Evolutionary conservation across 306 rosid genomes (phyloP), one percentile per base, ranked within the genome.

Genomic region (Corylus avellana): DNA sequence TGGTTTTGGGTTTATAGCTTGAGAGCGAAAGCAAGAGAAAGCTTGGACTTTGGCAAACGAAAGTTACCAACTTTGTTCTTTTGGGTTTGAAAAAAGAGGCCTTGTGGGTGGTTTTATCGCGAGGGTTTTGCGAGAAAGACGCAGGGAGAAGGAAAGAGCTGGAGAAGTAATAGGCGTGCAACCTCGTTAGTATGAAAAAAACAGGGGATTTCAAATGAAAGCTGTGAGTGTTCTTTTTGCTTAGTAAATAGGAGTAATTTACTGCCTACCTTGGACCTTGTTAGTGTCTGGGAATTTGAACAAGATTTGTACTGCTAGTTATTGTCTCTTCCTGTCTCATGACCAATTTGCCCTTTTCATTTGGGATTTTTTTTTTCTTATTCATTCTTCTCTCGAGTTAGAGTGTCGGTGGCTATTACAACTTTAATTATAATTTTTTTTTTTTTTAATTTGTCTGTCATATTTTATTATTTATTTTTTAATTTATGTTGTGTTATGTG

Each of bases 131-230:
- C 2, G 18, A 55, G 77, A 71, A 64, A 57, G 74, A 59, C 77
- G 73, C 79, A 67, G 25, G 48, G 82, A 4, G 81, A 59, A 74
- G 14, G 46, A 58, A 39, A 73, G 75, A 78, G 75, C 37, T 66
- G 64, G 81, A 79, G 78, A 74, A 75, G 83, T 71, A 47, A 4
- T 37, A 83, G 86, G 97, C 94, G 96, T 89, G 98, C 92, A 86
- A 86, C 98, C 93, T 94, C 98, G 97, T 89, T 88, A 85, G 84
- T 69, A 37, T 97, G 72, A 88, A 85, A 49, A 75, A 84, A 82
- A 93, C 35, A 32, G 92, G 88, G 55, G 93, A 94, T 90, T 94
- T 92, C 92, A 92, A 94, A 94, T 90, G 92, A 88, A 92, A 92
- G 93, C 87, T 85, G 78, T 67, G 16, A 54, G 12, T 54, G 75